Base-by-base conservation (phyloP, 768 basidiomycete species). In the Suillus subalutaceus region DNA sequence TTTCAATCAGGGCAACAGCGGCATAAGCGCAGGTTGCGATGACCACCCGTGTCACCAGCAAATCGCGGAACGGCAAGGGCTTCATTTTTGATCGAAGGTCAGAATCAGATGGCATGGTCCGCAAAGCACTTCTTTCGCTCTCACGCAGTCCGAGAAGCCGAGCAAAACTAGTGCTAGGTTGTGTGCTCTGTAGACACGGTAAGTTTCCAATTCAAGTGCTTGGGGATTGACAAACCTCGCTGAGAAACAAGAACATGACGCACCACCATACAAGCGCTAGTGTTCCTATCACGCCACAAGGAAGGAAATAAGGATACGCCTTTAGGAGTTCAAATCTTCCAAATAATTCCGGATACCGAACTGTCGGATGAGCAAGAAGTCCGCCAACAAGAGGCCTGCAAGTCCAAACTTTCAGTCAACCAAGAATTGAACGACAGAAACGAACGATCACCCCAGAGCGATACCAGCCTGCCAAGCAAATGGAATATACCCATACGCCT, bases 281-380 rank as follows among this genome's bases (percentile, higher is more conserved):
- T 0, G 85, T 84, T 4, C 86, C 88, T 6, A 86, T 80, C 16
- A 88, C 83, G 18, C 86, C 81, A 69, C 88, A 89, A 6, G 89
- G 85, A 41, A 90, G 80, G 73, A 90, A 88, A 75, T 92, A 91
- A 1, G 90, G 89, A 73, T 87, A 89, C 37, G 81, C 74, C 68
- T 79, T 80, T 83, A 88, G 84, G 71, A 92, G 89, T n/a, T 69
- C 68, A 12, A 77, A 78, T n/a, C 78, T 68, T 64, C 86, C 88
- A 63, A 92, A 91, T 3, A 82, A 62, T 20, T 72, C 68, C 3
- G 89, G 88, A 72, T 88, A 90, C 18, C 83, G 85, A 50, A 89
- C 88, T 62, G 84, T 80, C 7, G 90, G 90, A 40, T 79, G 83
- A 16, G 88, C 83, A n/a, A 91, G 75, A n/a, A 80, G 71, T 2